phyloP scores from a whole-genome alignment of 2,329 filamentous ascomycete genomes.

The Diaporthe sp. region DNA sequence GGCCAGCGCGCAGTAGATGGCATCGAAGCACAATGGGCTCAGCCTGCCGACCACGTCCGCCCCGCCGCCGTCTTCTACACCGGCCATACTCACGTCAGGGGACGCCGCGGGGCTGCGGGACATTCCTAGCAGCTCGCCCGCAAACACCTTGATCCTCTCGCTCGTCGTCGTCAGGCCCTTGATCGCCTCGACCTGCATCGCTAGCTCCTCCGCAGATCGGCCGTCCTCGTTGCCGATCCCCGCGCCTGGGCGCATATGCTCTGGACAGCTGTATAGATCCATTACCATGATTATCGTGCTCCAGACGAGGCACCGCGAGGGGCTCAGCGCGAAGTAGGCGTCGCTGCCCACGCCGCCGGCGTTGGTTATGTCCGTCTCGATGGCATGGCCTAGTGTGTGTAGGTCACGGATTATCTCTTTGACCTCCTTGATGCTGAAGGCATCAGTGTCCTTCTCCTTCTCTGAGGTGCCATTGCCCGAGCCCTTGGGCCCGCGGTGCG shows the following conservation, averaged over 20 bases:
- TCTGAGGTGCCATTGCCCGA: background rate
- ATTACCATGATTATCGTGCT: constrained; percentile 49
- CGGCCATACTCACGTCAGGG: background rate
- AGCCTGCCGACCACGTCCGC: constrained; percentile 47
- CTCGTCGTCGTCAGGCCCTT: constrained; percentile 51
- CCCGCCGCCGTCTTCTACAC: background rate
- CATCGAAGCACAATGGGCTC: constrained; percentile 55
- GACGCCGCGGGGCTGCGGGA: background rate
- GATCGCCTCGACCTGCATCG: constrained; percentile 52
- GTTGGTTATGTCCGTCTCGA: constrained; percentile 39
- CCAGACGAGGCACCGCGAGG: constrained; percentile 44
- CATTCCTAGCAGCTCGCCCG: constrained; percentile 45
- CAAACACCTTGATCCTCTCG: constrained; percentile 48
- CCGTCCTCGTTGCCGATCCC: constrained; percentile 51
- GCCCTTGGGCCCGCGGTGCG: background rate
- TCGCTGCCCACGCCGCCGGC: constrained; percentile 22
- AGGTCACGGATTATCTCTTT: constrained; percentile 43
- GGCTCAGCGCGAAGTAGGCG: constrained; percentile 39
- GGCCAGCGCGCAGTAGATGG: constrained; percentile 54
- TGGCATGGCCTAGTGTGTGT: constrained; percentile 36
- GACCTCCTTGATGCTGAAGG: constrained; percentile 42
- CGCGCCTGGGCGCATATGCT: constrained; percentile 45
- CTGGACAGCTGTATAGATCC: constrained; percentile 55
- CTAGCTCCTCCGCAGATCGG: constrained; percentile 50
- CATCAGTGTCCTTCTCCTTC: constrained; percentile 32